Evolutionary conservation across 2,329 filamentous ascomycete species (phyloP).

Genomic region (Colletotrichum neosansevieriae): DNA sequence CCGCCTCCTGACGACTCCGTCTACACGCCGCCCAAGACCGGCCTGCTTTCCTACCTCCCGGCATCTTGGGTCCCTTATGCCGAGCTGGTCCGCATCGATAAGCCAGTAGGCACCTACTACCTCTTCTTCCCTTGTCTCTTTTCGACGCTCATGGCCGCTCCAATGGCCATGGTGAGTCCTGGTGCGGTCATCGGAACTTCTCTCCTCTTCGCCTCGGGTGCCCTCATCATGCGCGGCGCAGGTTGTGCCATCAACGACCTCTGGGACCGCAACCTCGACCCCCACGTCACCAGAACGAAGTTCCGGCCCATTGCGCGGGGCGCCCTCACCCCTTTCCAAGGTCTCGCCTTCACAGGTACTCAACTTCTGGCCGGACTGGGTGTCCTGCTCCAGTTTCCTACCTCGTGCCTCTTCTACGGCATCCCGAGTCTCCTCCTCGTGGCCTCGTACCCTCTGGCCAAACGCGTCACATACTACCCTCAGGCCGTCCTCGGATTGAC

Average conservation of each 20-base stretch:
- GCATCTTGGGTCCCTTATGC: slow-evolving; percentile 81
- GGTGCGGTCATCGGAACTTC: slow-evolving; percentile 73
- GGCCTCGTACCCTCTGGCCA: slow-evolving; percentile 82
- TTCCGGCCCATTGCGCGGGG: slow-evolving; percentile 84
- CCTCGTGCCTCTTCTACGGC: slow-evolving; percentile 80
- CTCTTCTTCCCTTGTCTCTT: slow-evolving; percentile 89
- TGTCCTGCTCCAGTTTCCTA: slow-evolving; percentile 81
- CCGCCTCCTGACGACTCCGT: slow-evolving; percentile 43
- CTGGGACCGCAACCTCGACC: slow-evolving; percentile 89
- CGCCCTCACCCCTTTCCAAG: slow-evolving; percentile 79
- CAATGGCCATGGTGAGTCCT: slow-evolving; percentile 71
- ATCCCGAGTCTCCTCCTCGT: slow-evolving; percentile 82
- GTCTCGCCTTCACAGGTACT: slow-evolving; percentile 77
- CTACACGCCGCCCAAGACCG: slow-evolving; percentile 79
- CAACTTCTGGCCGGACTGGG: slow-evolving; percentile 81
- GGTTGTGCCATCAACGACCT: slow-evolving; percentile 93
- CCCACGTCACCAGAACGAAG: slow-evolving; percentile 80
- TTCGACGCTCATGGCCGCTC: slow-evolving; percentile 83
- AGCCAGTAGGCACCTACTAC: slow-evolving; percentile 85
- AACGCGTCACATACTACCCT: slow-evolving; percentile 88
- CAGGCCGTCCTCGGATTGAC: slow-evolving; percentile 86
- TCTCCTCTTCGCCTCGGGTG: slow-evolving; percentile 79
- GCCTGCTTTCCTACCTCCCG: slow-evolving; percentile 78
- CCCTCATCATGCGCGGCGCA: slow-evolving; percentile 87
- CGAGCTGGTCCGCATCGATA: slow-evolving; percentile 84